Conservation (phyloP, 306 rosid species). For the Trifolium fragiferum region DNA sequence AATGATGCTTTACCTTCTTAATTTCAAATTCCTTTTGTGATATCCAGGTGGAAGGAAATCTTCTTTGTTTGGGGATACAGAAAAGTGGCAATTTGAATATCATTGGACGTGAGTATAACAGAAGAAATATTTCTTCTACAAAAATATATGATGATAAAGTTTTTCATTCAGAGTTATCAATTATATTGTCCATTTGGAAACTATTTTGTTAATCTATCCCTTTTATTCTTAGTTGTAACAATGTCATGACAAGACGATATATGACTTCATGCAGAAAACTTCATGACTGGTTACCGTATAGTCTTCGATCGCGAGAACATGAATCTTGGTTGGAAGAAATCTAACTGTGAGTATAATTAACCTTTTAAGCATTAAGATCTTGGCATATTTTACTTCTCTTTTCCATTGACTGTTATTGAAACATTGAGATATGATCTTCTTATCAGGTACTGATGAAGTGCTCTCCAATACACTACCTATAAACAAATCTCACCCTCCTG, state of each 20-base stretch:
- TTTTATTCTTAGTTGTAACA: slow-evolving; percentile 25
- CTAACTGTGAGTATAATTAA: slow-evolving; percentile 66
- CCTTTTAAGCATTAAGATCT: slow-evolving; percentile 6
- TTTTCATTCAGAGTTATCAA: slow-evolving; percentile 29
- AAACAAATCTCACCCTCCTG: slow-evolving; percentile 51
- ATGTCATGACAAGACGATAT: slow-evolving; percentile 2
- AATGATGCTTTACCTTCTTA: slow-evolving; percentile 32
- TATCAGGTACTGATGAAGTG: slow-evolving; percentile 59
- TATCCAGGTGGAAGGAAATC: slow-evolving; percentile 46
- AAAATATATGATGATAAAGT: slow-evolving; percentile 21
- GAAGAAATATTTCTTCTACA: slow-evolving; percentile 1
- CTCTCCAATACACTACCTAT: slow-evolving; percentile 40
- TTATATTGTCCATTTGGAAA: slow-evolving; percentile 5
- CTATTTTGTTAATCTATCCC: slow-evolving; percentile 9
- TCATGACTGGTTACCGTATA: slow-evolving; percentile 88
- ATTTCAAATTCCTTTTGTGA: slow-evolving; percentile 30
- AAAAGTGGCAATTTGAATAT: slow-evolving; percentile 63
- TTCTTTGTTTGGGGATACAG: slow-evolving; percentile 59
- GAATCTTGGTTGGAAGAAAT: slow-evolving; percentile 76
- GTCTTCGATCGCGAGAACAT: slow-evolving; percentile 81
- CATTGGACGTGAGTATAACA: slow-evolving; percentile 83
- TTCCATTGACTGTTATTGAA: neutral
- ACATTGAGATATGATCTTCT: slow-evolving; percentile 31
- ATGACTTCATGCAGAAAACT: slow-evolving; percentile 71
- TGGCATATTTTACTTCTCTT: neutral